Evolutionary conservation across 2,329 filamentous ascomycete species (phyloP).

Genomic region (Fusarium papillatum): DNA sequence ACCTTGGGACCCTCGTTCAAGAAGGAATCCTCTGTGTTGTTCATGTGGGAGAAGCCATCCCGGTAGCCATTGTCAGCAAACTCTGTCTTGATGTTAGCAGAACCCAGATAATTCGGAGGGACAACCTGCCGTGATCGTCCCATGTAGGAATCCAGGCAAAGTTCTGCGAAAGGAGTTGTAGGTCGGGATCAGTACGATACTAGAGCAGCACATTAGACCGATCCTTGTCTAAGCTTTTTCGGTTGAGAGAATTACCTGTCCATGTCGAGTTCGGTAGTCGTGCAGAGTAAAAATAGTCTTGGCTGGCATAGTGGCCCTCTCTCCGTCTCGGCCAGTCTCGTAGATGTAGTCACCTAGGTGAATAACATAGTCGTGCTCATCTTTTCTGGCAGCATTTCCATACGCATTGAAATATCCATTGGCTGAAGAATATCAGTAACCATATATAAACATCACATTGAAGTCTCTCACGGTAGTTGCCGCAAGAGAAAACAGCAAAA

Average conservation of each 20-base stretch:
- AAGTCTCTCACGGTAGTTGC: constrained; percentile 65
- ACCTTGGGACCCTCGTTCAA: constrained; percentile 46
- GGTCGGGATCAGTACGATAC: constrained; percentile 57
- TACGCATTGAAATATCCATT: constrained; percentile 71
- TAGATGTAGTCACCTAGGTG: constrained; percentile 76
- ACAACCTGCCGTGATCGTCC: constrained; percentile 39
- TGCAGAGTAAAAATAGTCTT: constrained; percentile 42
- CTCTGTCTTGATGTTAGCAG: constrained; percentile 43
- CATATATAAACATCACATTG: accelerated
- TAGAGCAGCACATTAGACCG: constrained; percentile 41
- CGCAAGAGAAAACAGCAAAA: constrained; percentile 79
- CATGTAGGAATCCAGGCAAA: constrained; percentile 62
- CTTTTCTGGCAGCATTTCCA: constrained; percentile 70
- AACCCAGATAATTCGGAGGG: accelerated
- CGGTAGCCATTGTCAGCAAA: constrained; percentile 76
- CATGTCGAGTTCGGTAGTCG: constrained; percentile 58
- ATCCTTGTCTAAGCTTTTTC: accelerated
- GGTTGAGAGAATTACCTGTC: constrained; percentile 4
- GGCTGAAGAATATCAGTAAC: background rate
- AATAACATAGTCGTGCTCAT: constrained; percentile 71
- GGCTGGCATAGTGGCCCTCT: constrained; percentile 42
- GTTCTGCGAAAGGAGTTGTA: constrained; percentile 56
- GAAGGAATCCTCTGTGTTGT: constrained; percentile 59
- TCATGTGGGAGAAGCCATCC: constrained; percentile 70
- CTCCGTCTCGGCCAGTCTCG: constrained; percentile 56